Percentiles rank a stretch among this genome's conserved stretches.
These are phyloP conservation scores for Dendrobium catenatum DNA, from an alignment of 106 monocot species.

Conservation along the genomic window DNA sequence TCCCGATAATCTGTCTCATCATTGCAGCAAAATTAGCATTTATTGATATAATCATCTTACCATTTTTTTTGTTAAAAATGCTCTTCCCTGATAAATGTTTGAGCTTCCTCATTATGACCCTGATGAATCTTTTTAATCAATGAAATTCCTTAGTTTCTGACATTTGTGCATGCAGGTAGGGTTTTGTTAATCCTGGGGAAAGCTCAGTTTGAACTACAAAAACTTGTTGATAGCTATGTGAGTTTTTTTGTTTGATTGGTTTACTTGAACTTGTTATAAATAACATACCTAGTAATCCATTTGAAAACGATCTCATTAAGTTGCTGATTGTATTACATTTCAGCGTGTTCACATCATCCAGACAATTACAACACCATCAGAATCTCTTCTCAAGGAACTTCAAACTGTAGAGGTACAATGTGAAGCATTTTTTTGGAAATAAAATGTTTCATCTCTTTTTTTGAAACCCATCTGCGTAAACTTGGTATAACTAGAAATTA, in stretches of 20 bases:
- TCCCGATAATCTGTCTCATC: neutral
- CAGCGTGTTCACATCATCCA: conserved; percentile 63
- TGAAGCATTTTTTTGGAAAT: neutral
- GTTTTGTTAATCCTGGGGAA: conserved; percentile 57
- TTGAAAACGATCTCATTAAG: neutral
- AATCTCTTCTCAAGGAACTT: conserved; percentile 72
- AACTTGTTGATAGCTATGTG: conserved; percentile 68
- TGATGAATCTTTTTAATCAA: neutral
- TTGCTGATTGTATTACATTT: conserved; percentile 7
- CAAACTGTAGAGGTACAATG: conserved; percentile 58
- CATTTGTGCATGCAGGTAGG: conserved; percentile 23
- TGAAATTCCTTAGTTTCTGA: neutral
- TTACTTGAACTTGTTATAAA: neutral
- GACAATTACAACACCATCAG: conserved; percentile 69
- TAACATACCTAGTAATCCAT: neutral
- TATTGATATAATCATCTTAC: neutral
- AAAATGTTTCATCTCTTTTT: too few relatives aligned
- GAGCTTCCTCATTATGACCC: too few relatives aligned
- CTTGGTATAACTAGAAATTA: too few relatives aligned
- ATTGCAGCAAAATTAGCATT: neutral
- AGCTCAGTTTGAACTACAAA: conserved; percentile 59
- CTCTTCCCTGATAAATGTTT: neutral
- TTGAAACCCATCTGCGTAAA: too few relatives aligned
- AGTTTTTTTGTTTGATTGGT: conserved; percentile 13
- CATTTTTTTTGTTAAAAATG: neutral